Base-by-base conservation (phyloP, 139 green algal genomes). In the Chlorella sp. region DNA sequence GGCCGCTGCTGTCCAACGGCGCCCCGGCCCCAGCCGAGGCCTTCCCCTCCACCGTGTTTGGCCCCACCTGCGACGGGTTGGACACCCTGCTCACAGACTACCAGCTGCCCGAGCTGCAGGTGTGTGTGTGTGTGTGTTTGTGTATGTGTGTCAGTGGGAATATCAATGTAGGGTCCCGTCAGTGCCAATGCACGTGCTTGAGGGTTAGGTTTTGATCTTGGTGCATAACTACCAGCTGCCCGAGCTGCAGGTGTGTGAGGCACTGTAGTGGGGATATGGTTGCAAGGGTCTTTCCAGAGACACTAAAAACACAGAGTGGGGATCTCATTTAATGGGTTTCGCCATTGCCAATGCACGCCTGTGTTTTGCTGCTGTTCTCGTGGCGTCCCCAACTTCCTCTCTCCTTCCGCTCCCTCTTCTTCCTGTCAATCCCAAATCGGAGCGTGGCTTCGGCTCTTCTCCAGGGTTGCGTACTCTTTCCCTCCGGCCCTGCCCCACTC, bases 31-130 rank as follows among this genome's bases (percentile, higher is more conserved):
- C 53, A 28, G 32, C 78, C 53, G 66, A 79, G 19, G 34, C 61
- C 92, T 64, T 64, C 85, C 86, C 86, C 19, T 96, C 92, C 57
- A 98, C 97, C 24, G 80, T 98, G 24, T 98, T 97, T 95, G 97
- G 97, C 48, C 97, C 97, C 86, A 98, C 96, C 53, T 98, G 97
- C 89, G 97, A 98, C 92, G 84, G 93, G 69, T 93, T 97, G 36
- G 97, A 98, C 91, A 91, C 80, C 3, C 64, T 88, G 66, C 53
- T 93, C 24, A 79, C 76, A 26, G 90, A 91, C 39, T 53, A 83
- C 40, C 37, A 57, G 61, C 76, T 94, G 88, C 91, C 87, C 16
- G 78, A 89, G 69, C 68, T 92, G 86, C 82, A 87, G 57, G 94
- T 95, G 71, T 96, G 96, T 16, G 97, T 98, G 90, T 99, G 37